Evolutionary conservation across 192 early-diverging fungal species (phyloP).

Genomic region (Gonapodya prolifera): DNA sequence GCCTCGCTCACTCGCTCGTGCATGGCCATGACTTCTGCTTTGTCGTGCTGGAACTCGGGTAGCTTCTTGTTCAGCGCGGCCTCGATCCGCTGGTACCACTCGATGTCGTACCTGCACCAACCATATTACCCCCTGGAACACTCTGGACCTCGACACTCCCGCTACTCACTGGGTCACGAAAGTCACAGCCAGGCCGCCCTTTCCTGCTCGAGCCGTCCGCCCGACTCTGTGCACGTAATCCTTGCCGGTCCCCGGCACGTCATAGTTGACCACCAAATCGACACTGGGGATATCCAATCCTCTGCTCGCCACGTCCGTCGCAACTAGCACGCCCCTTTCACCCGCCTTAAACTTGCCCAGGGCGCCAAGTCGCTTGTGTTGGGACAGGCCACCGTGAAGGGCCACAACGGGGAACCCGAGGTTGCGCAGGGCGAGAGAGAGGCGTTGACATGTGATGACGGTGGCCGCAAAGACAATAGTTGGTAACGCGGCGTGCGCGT

Average conservation of each 20-base stretch:
- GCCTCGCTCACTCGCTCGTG: slow-evolving; percentile 93
- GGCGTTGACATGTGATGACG: slow-evolving; percentile 70
- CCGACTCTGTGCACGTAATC: slow-evolving; percentile 83
- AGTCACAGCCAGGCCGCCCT: slow-evolving; percentile 68
- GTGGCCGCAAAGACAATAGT: slow-evolving; percentile 90
- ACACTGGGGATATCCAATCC: slow-evolving; percentile 94
- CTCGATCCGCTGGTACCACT: slow-evolving; percentile 88
- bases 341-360: slow-evolving; percentile 91
- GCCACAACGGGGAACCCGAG: slow-evolving; percentile 91
- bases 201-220: slow-evolving; percentile 70
- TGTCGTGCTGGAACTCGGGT: slow-evolving; percentile 60
- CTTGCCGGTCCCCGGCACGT: slow-evolving; percentile 79
- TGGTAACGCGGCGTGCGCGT: slow-evolving; percentile 82
- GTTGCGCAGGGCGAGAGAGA: slow-evolving; percentile 76
- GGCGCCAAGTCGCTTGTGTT: slow-evolving; percentile 84
- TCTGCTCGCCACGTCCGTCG: slow-evolving; percentile 85
- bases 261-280: slow-evolving; percentile 93
- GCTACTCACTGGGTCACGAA: slow-evolving; percentile 10
- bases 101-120: slow-evolving; percentile 70
- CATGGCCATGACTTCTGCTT: slow-evolving; percentile 72
- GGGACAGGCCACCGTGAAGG: slow-evolving; percentile 83
- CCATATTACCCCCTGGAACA: too few species aligned
- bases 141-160: too few species aligned
- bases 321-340: slow-evolving; percentile 73
- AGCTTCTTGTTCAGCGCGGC: slow-evolving; percentile 79